phyloP scores from a whole-genome alignment of 139 green algal genomes.

The Eudorina sp. region DNA sequence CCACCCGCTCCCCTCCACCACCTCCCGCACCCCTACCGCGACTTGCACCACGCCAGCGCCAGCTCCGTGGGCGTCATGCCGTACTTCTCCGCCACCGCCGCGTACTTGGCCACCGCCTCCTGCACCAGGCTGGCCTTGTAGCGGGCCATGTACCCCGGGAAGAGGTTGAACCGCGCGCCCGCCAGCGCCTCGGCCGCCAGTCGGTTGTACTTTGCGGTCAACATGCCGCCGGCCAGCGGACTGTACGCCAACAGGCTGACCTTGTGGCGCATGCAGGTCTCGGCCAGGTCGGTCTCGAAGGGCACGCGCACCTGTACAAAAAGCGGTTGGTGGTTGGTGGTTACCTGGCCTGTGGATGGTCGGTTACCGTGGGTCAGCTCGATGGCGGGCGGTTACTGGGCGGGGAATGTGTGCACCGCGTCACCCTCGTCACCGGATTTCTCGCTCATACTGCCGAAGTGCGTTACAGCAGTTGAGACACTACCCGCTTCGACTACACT shows the following conservation, averaged over 20 bases:
- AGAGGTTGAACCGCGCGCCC: conserved; percentile 81
- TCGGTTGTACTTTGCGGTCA: conserved; percentile 82
- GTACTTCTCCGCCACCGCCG: conserved; percentile 77
- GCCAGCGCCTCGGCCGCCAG: conserved; percentile 47
- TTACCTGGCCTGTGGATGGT: no score
- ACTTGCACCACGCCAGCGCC: conserved; percentile 87
- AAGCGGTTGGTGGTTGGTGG: no score
- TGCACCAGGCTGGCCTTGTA: conserved; percentile 71
- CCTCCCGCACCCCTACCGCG: conserved; percentile 59
- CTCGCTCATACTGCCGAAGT: no score
- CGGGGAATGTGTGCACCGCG: no score
- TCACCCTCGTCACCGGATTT: no score
- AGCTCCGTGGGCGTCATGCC: conserved; percentile 86
- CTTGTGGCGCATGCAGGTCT: conserved; percentile 80
- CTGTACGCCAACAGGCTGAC: conserved; percentile 91
- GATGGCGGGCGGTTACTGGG: no score
- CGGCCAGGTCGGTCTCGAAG: conserved; percentile 92
- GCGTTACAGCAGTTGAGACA: no score
- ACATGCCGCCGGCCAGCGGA: conserved; percentile 61
- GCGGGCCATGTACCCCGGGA: conserved; percentile 81
- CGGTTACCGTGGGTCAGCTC: no score
- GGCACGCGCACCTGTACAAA: conserved; percentile 47
- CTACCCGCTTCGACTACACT: no score
- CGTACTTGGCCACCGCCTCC: conserved; percentile 80
- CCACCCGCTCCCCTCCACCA: not conserved